A percentile compares a stretch with the other conserved stretches of the same genome.
Conservation (phyloP, 495 filamentous ascomycete species). For the Darksidea phi region DNA sequence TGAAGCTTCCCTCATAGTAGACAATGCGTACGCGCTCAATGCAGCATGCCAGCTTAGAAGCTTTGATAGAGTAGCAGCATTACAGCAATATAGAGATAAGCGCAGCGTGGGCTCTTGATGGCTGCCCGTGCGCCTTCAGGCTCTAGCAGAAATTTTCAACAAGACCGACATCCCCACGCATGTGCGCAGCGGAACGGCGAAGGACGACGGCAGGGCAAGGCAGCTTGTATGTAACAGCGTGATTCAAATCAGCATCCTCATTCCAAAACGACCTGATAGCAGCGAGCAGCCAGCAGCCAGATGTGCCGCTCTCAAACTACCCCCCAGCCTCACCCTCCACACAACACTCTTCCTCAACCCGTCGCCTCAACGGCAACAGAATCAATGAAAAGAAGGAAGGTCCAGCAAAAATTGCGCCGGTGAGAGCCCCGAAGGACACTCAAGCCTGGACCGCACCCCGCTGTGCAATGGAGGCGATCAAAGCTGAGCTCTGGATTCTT, state of each 20-base stretch:
- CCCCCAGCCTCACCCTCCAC: no score
- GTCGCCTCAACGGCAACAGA: slow-evolving; percentile 42
- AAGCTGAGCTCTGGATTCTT: slow-evolving; percentile 59
- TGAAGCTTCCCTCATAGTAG: no score
- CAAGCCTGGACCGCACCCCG: slow-evolving; percentile 62
- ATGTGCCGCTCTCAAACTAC: no score
- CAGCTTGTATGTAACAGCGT: no score
- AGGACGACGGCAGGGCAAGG: no score
- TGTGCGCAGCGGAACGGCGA: neutral
- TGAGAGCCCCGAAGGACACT: slow-evolving; percentile 69
- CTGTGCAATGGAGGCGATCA: slow-evolving; percentile 76
- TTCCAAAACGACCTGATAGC: no score
- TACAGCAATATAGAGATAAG: no score
- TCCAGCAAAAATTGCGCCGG: slow-evolving; percentile 70
- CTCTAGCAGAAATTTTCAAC: neutral
- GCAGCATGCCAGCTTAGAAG: no score
- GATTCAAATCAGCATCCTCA: no score
- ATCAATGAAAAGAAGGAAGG: slow-evolving; percentile 58
- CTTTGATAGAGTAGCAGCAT: no score
- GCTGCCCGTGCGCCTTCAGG: neutral
- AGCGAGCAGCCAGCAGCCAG: no score
- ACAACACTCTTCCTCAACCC: slow-evolving; percentile 26
- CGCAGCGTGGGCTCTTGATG: neutral
- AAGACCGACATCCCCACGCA: neutral
- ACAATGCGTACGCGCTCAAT: no score